Percentiles rank a stretch among this genome's conserved stretches.
phyloP scores from a whole-genome alignment of 176 grass and related monocot species.

The Eragrostis curvula region DNA sequence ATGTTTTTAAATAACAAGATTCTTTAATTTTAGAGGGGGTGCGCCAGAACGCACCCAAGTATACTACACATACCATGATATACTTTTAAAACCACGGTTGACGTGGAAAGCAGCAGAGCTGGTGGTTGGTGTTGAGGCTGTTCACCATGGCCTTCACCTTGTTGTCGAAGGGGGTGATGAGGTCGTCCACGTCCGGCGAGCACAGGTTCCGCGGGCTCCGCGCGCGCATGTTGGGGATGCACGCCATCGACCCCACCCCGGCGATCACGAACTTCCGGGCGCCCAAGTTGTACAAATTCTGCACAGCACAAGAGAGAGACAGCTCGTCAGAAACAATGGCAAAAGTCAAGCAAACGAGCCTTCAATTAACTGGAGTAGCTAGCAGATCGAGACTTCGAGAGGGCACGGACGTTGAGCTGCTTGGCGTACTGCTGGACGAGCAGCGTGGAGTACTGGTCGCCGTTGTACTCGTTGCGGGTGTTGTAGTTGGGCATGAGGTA shows the following conservation, averaged over 20 bases:
- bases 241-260: slow-evolving; percentile 80
- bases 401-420: slow-evolving; percentile 59
- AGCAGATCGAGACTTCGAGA: no score
- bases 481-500: slow-evolving; percentile 97
- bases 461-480: slow-evolving; percentile 78
- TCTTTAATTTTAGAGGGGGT: no score
- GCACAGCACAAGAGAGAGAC: neutral
- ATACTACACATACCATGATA: no score
- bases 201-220: slow-evolving; percentile 51
- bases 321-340: neutral
- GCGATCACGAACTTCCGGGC: slow-evolving; percentile 76
- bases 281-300: slow-evolving; percentile 83
- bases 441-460: slow-evolving; percentile 78
- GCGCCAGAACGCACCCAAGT: no score
- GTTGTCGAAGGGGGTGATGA: slow-evolving; percentile 79
- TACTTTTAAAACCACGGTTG: no score
- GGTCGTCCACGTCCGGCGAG: slow-evolving; percentile 80
- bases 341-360: neutral
- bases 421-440: slow-evolving; percentile 78
- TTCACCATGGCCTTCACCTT: slow-evolving; percentile 81
- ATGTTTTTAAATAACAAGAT: no score
- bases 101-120: no score
- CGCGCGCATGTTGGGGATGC: slow-evolving; percentile 93
- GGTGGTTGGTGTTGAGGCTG: slow-evolving; percentile 67
- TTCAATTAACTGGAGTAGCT: no score